A percentile compares a stretch with the other conserved stretches of the same genome.
phyloP scores from a whole-genome alignment of 805 yeast species.

The Metschnikowia rubicola region DNA sequence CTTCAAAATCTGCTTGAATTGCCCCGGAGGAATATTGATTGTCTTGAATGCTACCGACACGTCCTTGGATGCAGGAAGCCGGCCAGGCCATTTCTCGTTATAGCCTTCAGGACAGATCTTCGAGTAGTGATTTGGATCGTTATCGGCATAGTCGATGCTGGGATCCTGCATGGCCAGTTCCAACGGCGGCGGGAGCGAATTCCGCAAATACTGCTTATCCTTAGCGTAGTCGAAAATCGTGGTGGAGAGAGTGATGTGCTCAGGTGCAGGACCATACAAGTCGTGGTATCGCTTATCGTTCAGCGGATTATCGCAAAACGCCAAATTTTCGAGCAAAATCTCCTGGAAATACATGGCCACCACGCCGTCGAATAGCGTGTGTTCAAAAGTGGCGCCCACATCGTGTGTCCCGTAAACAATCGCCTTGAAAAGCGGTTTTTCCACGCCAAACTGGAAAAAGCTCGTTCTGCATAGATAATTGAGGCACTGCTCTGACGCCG shows the following conservation, averaged over 20 bases:
- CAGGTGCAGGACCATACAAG: slow-evolving; percentile 10
- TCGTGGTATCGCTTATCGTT: slow-evolving; percentile 4
- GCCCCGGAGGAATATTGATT: slow-evolving; percentile 24
- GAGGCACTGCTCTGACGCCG: slow-evolving; percentile 29
- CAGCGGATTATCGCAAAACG: slow-evolving; percentile 12
- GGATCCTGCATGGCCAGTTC: slow-evolving; percentile 29
- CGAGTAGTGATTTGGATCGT: slow-evolving; percentile 24
- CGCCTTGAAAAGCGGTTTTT: slow-evolving; percentile 30
- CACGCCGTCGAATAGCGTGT: slow-evolving; percentile 38
- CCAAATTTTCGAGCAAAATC: slow-evolving; percentile 28
- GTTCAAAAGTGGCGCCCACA: slow-evolving; percentile 31
- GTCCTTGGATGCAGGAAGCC: slow-evolving; percentile 19
- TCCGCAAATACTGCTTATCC: slow-evolving; percentile 21
- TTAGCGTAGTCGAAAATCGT: slow-evolving; percentile 21
- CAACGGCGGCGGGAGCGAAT: slow-evolving; percentile 35
- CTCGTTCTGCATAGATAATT: slow-evolving; percentile 14
- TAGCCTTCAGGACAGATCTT: slow-evolving; percentile 20
- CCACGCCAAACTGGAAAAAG: slow-evolving; percentile 21
- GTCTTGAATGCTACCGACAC: slow-evolving; percentile 24
- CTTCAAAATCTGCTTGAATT: slow-evolving; percentile 22
- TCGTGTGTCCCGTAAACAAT: slow-evolving; percentile 21
- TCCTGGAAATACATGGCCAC: slow-evolving; percentile 35
- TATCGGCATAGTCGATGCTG: slow-evolving; percentile 24
- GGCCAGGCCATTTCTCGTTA: slow-evolving; percentile 31
- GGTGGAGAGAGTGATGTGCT: slow-evolving; percentile 1